These are phyloP conservation scores for Prunus dulcis DNA, from an alignment of 306 rosid species.

Conservation along the genomic window DNA sequence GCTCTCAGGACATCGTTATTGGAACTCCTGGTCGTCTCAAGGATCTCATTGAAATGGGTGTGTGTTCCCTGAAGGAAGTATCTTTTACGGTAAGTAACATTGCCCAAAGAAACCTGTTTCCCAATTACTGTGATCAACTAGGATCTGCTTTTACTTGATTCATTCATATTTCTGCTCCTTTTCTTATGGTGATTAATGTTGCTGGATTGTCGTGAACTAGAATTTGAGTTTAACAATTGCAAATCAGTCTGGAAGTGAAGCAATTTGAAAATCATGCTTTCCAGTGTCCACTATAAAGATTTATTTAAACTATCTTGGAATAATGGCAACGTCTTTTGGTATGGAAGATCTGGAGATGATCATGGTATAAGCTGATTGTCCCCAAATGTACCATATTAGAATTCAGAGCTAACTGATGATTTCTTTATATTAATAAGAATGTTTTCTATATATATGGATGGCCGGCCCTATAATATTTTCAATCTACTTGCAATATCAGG, in stretches of 20 bases:
- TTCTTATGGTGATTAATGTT: background rate
- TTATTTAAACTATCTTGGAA: background rate
- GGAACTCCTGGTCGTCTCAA: constrained; percentile 97
- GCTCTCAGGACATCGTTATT: constrained; percentile 74
- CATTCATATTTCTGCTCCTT: background rate
- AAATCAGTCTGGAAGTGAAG: background rate
- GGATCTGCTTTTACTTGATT: background rate
- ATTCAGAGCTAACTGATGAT: background rate
- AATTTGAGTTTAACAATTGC: background rate
- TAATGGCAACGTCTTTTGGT: background rate
- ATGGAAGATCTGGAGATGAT: background rate
- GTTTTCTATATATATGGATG: background rate
- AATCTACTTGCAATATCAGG: background rate
- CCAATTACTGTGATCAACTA: background rate
- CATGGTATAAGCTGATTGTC: too few relatives aligned
- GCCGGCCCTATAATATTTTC: background rate
- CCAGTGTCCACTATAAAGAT: background rate
- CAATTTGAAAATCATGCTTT: background rate
- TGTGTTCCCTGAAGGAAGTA: constrained; percentile 66
- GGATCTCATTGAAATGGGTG: constrained; percentile 88
- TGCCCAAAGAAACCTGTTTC: background rate
- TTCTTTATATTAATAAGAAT: background rate
- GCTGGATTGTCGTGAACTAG: background rate
- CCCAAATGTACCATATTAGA: background rate
- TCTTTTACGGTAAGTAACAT: constrained; percentile 72